Evolutionary conservation across 2,329 filamentous ascomycete species (phyloP).

Genomic region (Epichloe brachyelytri): DNA sequence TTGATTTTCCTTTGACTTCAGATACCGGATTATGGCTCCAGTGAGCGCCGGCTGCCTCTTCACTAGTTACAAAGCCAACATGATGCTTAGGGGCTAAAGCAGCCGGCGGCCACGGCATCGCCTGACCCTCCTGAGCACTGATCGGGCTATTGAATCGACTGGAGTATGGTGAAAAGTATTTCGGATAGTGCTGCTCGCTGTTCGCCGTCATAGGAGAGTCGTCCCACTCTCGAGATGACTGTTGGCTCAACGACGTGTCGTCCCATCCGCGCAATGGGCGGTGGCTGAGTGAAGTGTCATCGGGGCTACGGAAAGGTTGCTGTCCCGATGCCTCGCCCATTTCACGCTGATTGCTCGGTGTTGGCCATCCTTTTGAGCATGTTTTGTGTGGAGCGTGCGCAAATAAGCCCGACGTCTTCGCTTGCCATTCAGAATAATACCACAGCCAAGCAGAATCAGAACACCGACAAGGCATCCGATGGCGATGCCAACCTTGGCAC

Average conservation of each 20-base stretch:
- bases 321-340: constrained; percentile 17
- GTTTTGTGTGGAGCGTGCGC: constrained; percentile 30
- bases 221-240: constrained; percentile 38
- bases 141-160: constrained; percentile 48
- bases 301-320: constrained; percentile 9
- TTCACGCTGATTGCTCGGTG: constrained; percentile 14
- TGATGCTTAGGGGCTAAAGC: constrained; percentile 8
- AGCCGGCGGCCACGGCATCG: constrained; percentile 24
- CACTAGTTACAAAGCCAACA: constrained; percentile 9
- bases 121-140: constrained; percentile 26
- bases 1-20: constrained; percentile 29
- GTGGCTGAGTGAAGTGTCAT: constrained; percentile 43
- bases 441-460: constrained; percentile 35
- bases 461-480: constrained; percentile 36
- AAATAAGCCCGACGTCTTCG: constrained; percentile 41
- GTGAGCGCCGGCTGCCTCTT: neutral
- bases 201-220: constrained; percentile 36
- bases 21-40: neutral
- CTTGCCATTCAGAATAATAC: constrained; percentile 43
- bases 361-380: constrained; percentile 29
- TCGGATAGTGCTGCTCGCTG: constrained; percentile 26
- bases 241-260: constrained; percentile 42
- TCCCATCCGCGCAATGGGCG: constrained; percentile 39
- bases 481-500: constrained; percentile 45
- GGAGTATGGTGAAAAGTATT: constrained; percentile 46